Conservation (phyloP, 2,329 filamentous ascomycete genomes). For the Colletotrichum agaves region DNA sequence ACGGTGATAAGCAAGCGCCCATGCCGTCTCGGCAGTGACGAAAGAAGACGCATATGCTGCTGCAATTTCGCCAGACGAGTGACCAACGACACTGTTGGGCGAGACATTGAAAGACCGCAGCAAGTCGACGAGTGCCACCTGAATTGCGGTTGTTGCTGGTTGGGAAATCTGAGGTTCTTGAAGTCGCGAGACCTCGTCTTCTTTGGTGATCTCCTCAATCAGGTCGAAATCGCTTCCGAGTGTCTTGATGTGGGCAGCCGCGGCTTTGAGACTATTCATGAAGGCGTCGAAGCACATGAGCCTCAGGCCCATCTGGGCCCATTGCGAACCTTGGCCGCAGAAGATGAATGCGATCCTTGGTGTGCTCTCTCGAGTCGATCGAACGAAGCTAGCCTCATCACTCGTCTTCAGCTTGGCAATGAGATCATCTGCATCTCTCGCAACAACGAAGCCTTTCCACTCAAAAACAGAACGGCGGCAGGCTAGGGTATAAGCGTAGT, state of each 20-base stretch:
- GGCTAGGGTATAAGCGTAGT: slow-evolving; percentile 59
- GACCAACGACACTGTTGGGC: slow-evolving; percentile 52
- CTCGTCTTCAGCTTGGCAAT: slow-evolving; percentile 41
- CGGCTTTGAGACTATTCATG: slow-evolving; percentile 50
- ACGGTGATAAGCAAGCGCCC: slow-evolving; percentile 55
- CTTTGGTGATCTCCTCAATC: slow-evolving; percentile 49
- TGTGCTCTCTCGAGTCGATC: slow-evolving; percentile 42
- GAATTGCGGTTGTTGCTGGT: slow-evolving; percentile 54
- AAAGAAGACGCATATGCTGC: slow-evolving; percentile 54
- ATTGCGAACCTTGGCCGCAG: slow-evolving; percentile 56
- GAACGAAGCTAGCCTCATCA: slow-evolving; percentile 39
- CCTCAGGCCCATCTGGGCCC: slow-evolving; percentile 55
- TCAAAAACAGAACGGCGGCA: slow-evolving; percentile 57
- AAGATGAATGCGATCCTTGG: slow-evolving; percentile 54
- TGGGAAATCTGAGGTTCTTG: slow-evolving; percentile 51
- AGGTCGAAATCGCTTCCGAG: slow-evolving; percentile 49
- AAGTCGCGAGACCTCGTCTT: slow-evolving; percentile 43
- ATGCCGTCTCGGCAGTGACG: slow-evolving; percentile 51
- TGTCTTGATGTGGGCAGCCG: slow-evolving; percentile 45
- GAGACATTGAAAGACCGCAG: slow-evolving; percentile 47
- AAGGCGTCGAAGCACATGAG: slow-evolving; percentile 56
- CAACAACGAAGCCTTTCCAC: slow-evolving; percentile 54
- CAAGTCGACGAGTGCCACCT: slow-evolving; percentile 55
- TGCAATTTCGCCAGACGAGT: slow-evolving; percentile 60
- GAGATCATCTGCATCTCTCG: slow-evolving; percentile 49